Evolutionary conservation across 1,139 yeast species (phyloP).

Genomic region (Yamadazyma membranifaciens): DNA sequence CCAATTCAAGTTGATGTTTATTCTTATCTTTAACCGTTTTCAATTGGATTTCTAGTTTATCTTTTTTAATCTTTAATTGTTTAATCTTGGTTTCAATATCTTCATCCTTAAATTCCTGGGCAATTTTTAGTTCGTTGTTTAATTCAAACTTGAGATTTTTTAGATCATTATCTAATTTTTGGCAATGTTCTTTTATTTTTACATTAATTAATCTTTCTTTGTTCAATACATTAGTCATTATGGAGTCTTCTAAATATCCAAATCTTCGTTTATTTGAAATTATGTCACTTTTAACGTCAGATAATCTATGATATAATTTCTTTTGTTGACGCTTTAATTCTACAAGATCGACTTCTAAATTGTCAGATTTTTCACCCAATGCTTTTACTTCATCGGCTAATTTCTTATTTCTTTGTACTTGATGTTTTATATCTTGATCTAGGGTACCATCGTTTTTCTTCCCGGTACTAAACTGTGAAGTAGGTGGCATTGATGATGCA

Average conservation of each 20-base stretch:
- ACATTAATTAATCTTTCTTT: conserved; percentile 27
- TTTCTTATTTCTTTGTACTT: conserved; percentile 8
- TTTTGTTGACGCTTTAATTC: conserved; percentile 24
- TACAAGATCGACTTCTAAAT: conserved; percentile 21
- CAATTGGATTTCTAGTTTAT: conserved; percentile 9
- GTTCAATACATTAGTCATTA: conserved; percentile 27
- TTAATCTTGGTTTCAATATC: conserved; percentile 19
- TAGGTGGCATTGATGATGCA: background rate
- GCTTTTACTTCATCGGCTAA: conserved; percentile 17
- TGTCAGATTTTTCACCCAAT: conserved; percentile 18
- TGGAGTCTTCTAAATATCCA: conserved; percentile 25
- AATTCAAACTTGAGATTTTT: conserved; percentile 33
- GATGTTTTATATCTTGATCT: conserved; percentile 7
- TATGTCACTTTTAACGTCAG: conserved; percentile 19
- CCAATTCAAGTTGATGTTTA: conserved; percentile 18
- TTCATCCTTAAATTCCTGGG: conserved; percentile 26
- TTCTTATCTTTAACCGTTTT: conserved; percentile 17
- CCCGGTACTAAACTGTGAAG: no score
- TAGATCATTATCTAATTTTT: conserved; percentile 25
- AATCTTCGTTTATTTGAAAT: conserved; percentile 20
- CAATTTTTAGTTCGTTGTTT: conserved; percentile 28
- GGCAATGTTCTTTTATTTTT: conserved; percentile 22
- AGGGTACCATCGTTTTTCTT: background rate
- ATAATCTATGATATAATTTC: conserved; percentile 20
- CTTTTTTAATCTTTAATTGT: conserved; percentile 10